Evolutionary conservation across 2,329 filamentous ascomycete genomes (phyloP).

Genomic region (Saccharata proteae): DNA sequence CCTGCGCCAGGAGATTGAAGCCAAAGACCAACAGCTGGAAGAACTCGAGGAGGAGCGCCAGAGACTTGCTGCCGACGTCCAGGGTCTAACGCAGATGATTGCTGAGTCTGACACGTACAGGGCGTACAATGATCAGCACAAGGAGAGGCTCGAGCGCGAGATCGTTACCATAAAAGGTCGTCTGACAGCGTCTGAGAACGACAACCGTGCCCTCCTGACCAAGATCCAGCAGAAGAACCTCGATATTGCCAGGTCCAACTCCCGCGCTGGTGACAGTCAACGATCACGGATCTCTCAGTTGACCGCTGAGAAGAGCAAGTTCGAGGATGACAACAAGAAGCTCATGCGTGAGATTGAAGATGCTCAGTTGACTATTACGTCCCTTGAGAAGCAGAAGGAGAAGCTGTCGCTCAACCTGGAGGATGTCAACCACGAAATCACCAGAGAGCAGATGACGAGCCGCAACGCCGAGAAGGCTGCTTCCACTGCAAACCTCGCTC

Average conservation of each 20-base stretch:
- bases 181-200: constrained; percentile 84
- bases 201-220: constrained; percentile 88
- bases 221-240: constrained; percentile 96
- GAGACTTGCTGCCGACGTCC: constrained; percentile 66
- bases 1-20: constrained; percentile 67
- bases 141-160: constrained; percentile 84
- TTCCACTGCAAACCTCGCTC: constrained; percentile 65
- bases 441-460: constrained; percentile 77
- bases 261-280: constrained; percentile 72
- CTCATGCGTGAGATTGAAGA: constrained; percentile 78
- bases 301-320: constrained; percentile 68
- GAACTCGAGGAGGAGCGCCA: constrained; percentile 71
- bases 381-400: constrained; percentile 86
- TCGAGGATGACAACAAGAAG: constrained; percentile 72
- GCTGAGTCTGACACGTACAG: constrained; percentile 82
- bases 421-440: constrained; percentile 84
- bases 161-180: constrained; percentile 83
- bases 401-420: constrained; percentile 81
- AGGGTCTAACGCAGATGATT: constrained; percentile 77
- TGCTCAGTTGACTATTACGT: constrained; percentile 67
- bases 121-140: constrained; percentile 81
- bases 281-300: constrained; percentile 61
- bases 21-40: constrained; percentile 60
- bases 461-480: constrained; percentile 82
- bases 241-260: constrained; percentile 84